phyloP scores from a whole-genome alignment of 2,329 filamentous ascomycete species.

The Akanthomyces dipterigenus region DNA sequence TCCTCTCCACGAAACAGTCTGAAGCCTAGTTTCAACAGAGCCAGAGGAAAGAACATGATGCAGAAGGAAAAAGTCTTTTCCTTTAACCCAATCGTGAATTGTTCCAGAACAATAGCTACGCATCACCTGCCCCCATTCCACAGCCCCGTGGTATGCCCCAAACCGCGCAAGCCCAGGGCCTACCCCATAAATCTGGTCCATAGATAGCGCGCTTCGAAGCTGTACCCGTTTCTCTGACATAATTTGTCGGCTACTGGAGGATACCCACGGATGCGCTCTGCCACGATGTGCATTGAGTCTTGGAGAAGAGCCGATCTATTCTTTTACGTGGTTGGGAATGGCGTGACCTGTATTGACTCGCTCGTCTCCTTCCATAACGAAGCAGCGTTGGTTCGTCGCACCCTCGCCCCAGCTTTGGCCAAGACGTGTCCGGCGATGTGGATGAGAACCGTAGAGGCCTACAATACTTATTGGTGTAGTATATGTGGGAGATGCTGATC shows the following conservation, averaged over 20 bases:
- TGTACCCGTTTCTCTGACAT: slow-evolving; percentile 7
- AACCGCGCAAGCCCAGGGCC: neutral
- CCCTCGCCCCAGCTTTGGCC: neutral
- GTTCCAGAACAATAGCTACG: neutral
- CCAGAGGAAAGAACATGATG: neutral
- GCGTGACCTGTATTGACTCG: neutral
- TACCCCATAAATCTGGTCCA: slow-evolving; percentile 2
- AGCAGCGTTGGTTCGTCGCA: neutral
- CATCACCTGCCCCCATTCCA: slow-evolving; percentile 1
- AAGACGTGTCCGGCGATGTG: neutral
- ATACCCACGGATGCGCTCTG: slow-evolving; percentile 5
- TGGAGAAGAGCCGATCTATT: neutral
- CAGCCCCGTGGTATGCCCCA: neutral
- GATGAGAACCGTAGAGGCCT: no score
- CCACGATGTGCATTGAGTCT: neutral
- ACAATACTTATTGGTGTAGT: neutral
- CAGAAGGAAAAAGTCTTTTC: neutral
- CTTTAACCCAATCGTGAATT: neutral
- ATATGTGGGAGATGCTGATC: no score
- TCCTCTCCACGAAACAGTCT: neutral
- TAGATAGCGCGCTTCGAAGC: neutral
- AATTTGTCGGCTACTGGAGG: slow-evolving; percentile 10
- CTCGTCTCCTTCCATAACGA: neutral
- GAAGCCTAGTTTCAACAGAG: neutral
- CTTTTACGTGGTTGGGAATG: neutral